Evolutionary conservation across 768 basidiomycete species (phyloP).

Genomic region (Lepiota subincarnata): DNA sequence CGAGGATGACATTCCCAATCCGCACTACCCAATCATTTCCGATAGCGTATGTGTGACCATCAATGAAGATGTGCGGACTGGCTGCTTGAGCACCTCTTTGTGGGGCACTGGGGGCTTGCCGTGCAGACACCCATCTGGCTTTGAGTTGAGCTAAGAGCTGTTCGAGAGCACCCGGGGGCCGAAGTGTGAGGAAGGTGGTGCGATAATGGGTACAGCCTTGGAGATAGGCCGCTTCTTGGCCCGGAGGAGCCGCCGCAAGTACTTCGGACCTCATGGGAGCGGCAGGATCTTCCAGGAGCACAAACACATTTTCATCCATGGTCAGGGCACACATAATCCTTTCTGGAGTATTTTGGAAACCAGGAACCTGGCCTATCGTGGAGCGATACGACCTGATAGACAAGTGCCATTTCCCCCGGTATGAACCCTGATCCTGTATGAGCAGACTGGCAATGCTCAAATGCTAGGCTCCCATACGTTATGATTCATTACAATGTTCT

Average conservation of each 20-base stretch:
- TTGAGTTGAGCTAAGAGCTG: constrained; percentile 69
- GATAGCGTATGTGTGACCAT: constrained; percentile 70
- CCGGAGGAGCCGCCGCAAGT: constrained; percentile 38
- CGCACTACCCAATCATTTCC: constrained; percentile 82
- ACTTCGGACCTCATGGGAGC: constrained; percentile 68
- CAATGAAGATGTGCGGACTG: constrained; percentile 59
- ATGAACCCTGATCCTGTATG: constrained; percentile 45
- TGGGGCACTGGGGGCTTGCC: constrained; percentile 34
- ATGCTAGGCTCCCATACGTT: constrained; percentile 38
- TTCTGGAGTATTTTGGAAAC: constrained; percentile 49
- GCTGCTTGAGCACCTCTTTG: constrained; percentile 34
- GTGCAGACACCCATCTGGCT: constrained; percentile 71
- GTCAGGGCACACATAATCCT: constrained; percentile 73
- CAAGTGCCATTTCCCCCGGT: constrained; percentile 63
- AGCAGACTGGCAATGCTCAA: constrained; percentile 10
- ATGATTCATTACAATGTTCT: constrained; percentile 70
- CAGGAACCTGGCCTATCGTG: constrained; percentile 53
- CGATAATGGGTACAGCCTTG: constrained; percentile 65
- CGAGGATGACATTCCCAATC: constrained; percentile 71
- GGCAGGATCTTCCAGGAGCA: constrained; percentile 70
- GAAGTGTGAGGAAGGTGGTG: constrained; percentile 71
- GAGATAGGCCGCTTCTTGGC: constrained; percentile 36
- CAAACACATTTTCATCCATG: constrained; percentile 79
- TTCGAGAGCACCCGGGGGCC: constrained; percentile 71
- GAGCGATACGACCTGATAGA: constrained; percentile 73